Evolutionary conservation across 306 rosid species (phyloP).

Genomic region (Cucumis melo): DNA sequence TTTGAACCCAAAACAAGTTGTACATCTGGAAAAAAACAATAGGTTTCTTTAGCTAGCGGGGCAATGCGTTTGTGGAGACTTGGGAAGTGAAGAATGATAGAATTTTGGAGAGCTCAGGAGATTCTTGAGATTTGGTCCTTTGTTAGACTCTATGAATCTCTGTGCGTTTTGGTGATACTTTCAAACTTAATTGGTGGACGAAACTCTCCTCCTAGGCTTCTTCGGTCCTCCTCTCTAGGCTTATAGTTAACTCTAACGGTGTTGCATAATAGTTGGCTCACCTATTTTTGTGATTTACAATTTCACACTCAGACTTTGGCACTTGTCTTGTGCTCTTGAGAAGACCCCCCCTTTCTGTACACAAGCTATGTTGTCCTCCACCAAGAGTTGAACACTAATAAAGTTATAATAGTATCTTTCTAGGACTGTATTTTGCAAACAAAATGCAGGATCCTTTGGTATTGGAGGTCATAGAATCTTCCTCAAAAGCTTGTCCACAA

Average conservation of each 20-base stretch:
- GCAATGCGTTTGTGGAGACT: background rate
- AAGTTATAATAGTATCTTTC: background rate
- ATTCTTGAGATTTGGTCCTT: no score
- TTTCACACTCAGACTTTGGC: background rate
- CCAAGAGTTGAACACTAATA: background rate
- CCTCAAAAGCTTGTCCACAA: background rate
- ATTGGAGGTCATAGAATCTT: background rate
- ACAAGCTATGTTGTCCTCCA: background rate
- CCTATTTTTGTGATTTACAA: background rate
- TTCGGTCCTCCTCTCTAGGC: background rate
- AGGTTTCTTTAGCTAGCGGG: no score
- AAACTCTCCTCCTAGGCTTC: background rate
- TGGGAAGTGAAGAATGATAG: background rate
- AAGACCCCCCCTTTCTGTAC: background rate
- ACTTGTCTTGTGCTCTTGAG: background rate
- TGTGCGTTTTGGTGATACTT: no score
- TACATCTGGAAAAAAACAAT: no score
- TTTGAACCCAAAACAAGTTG: background rate
- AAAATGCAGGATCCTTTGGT: background rate
- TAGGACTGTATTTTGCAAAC: background rate
- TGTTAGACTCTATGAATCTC: no score
- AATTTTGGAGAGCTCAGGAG: background rate
- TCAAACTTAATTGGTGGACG: no score
- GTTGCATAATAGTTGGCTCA: background rate
- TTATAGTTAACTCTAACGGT: background rate